Evolutionary conservation across 352 stramenopile species (phyloP).

Genomic region (Elongisporangium senticosum): DNA sequence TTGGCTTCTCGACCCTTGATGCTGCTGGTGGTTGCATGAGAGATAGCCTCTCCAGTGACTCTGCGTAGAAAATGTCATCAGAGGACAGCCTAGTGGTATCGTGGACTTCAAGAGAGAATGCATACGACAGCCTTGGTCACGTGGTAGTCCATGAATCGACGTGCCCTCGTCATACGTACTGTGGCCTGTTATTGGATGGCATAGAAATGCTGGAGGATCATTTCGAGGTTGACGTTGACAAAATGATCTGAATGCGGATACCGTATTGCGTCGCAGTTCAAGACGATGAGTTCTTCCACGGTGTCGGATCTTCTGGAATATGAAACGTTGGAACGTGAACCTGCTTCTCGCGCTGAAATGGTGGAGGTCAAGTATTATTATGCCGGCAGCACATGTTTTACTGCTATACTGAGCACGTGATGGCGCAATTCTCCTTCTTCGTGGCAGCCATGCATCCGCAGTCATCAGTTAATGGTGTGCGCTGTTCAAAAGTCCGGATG

Average conservation of each 20-base stretch:
- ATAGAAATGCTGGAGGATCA: slow-evolving; percentile 43
- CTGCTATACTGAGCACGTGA: slow-evolving; percentile 1
- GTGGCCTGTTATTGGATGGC: slow-evolving; percentile 39
- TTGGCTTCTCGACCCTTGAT: no score
- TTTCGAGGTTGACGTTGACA: no score
- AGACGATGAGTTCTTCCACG: slow-evolving; percentile 7
- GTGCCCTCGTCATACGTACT: slow-evolving; percentile 3
- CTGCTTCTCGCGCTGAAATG: background rate
- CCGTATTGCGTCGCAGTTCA: background rate
- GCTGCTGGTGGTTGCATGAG: background rate
- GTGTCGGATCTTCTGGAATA: slow-evolving; percentile 4
- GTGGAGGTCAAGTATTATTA: slow-evolving; percentile 8
- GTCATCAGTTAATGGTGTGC: slow-evolving; percentile 1
- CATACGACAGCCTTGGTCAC: slow-evolving; percentile 8
- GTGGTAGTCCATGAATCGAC: slow-evolving; percentile 9
- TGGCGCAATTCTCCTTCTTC: background rate
- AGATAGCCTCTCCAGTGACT: slow-evolving; percentile 17
- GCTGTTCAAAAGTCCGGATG: no score
- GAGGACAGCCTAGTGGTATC: no score
- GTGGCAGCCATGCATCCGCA: background rate
- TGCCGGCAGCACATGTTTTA: slow-evolving; percentile 6
- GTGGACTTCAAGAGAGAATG: slow-evolving; percentile 2
- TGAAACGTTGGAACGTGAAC: background rate
- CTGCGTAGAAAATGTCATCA: slow-evolving; percentile 3
- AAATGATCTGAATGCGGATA: no score